Evolutionary conservation across 2,329 filamentous ascomycete genomes (phyloP), one percentile per base, ranked within the genome.

Genomic region (Fusarium solani-melongenae): DNA sequence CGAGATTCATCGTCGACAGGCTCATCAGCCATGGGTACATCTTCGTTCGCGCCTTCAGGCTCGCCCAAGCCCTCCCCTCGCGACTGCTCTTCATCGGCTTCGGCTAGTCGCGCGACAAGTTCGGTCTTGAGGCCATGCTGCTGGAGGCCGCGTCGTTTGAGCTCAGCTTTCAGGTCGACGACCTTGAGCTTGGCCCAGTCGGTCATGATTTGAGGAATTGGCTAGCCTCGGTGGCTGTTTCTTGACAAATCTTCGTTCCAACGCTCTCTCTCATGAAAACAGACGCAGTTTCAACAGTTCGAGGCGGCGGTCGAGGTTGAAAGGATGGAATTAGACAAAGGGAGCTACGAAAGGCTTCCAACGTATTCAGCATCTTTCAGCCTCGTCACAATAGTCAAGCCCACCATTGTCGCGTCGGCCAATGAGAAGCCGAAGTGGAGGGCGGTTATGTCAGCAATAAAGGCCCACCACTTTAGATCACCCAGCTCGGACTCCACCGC

Each of bases 81-180:
- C 12, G 41, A 61, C 8, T 41, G 22, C 15, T 76, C 64, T 15
- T 70, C 46, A n/a, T 78, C 77, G 33, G 65, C 67, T 56, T 75
- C 72, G n/a, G 51, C 71, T 31, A 96, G 83, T 67, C 92, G 89
- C 69, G 92, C 88, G 64, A 95, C 87, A 55, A 95, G 88, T 68
- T 92, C 93, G 27, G 91, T 87, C 80, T 95, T 93, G 61, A 94
- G 86, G 10, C 93, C 93, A 27, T 89, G 89, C 70, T 91, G 88
- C 7, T 90, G 85, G 41, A 95, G 88, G n/a, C 91, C 91, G 72
- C 93, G 89, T 67, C 86, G 87, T 83, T 93, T 94, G 46, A 95
- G 87, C 84, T 95, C 92, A 24, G 90, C 89, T 82, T 92, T 93
- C 67, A 96, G 88, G 78, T 95, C 92, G 36, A 91, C 86, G 71